Base-by-base conservation (phyloP, 2,329 filamentous ascomycete genomes). In the Ascocoryne sarcoides region DNA sequence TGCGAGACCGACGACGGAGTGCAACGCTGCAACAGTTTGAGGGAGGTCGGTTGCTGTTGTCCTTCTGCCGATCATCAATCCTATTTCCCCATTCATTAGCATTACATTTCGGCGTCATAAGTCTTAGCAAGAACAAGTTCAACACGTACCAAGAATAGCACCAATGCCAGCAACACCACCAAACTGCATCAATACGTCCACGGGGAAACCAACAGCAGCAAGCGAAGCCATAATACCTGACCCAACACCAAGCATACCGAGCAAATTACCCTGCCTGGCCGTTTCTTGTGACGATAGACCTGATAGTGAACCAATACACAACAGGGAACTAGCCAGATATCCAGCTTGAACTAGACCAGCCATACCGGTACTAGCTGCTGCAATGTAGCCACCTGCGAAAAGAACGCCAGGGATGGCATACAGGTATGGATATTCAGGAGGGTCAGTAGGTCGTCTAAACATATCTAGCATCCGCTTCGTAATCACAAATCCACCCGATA, bases 401-500 rank as follows among this genome's bases (percentile, higher is more conserved):
- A 94, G 54, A 3, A 76, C 66, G 12, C 76, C 87, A 0, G 87
- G 87, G 41, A 93, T 67, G 1, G 79, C 83, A 55, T 92, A 94
- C 1, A 94, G 66, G 84, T 84, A 94, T 0, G 84, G 84, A 50
- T 90, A 94, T 59, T 95, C 88, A 0, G 83, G 79, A 21, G 87
- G 88, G 51, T 94, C 88, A 4, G 85, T 92, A 18, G 85, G 82
- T 2, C 84, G 75, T 58, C 83, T 84, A 59, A 90, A 90, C 84
- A 90, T 90, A 60, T 94, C 87, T 32, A 95, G 69, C 88, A 95
- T 95, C 47, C 88, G 75, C 65, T 93, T 93, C 3, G 87, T 93
- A 44, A 95, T 86, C 32, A 93, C 83, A 46, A 95, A 95, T 0
- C 88, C 88, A 43, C 88, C 88, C 0, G 84, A 82, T 2, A 95